phyloP scores from a whole-genome alignment of 257 asterid genomes.

The Verbascum thapsus region DNA sequence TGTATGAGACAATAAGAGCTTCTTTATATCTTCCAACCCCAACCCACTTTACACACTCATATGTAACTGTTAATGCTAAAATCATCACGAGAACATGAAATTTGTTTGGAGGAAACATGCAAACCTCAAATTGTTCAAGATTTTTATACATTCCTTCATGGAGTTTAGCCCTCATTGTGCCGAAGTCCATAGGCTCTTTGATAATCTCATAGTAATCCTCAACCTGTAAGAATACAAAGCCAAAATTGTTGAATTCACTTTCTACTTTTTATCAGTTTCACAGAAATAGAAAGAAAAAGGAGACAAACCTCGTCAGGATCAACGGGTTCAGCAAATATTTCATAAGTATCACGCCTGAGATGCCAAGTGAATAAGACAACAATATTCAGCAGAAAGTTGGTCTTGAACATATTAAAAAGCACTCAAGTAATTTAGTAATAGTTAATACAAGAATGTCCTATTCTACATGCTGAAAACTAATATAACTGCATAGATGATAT shows the following conservation, averaged over 20 bases:
- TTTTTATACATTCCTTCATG: conserved; percentile 80
- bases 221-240: conserved; percentile 44
- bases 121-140: conserved; percentile 81
- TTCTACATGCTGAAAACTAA: no score
- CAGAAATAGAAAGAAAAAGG: background rate
- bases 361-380: background rate
- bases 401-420: no score
- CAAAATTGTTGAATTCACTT: background rate
- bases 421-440: background rate
- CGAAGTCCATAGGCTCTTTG: conserved; percentile 91
- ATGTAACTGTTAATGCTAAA: background rate
- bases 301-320: conserved; percentile 65
- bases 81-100: background rate
- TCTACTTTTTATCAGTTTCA: background rate
- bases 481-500: background rate
- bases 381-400: background rate
- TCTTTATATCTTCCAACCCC: no score
- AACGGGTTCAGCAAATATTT: conserved; percentile 88
- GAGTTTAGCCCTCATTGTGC: conserved; percentile 94
- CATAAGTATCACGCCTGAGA: conserved; percentile 71
- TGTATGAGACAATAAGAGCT: no score
- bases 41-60: no score
- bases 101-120: background rate
- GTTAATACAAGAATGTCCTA: background rate
- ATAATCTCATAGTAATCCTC: conserved; percentile 78